Conservation (phyloP, 169 alveolate genomes). For the Theileria sp. region DNA sequence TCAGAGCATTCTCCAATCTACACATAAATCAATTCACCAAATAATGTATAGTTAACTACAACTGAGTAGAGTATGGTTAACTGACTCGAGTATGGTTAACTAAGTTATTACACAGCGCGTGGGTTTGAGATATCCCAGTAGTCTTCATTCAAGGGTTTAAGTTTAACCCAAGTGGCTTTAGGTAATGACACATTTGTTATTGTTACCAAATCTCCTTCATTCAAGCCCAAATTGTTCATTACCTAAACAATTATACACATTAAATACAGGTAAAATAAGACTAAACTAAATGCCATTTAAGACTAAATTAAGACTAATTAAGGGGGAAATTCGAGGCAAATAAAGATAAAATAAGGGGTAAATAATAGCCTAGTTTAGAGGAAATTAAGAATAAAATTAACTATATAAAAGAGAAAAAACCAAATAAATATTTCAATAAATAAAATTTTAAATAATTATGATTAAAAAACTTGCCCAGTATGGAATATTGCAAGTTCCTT, state of each 20-base stretch:
- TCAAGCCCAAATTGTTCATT: constrained; percentile 86
- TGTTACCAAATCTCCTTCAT: constrained; percentile 86
- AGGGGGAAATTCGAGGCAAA: neutral
- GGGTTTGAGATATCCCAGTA: constrained; percentile 92
- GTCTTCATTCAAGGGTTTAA: constrained; percentile 88
- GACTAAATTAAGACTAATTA: too few relatives aligned
- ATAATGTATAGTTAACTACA: too few relatives aligned
- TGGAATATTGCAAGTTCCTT: constrained; percentile 91
- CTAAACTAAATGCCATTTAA: too few relatives aligned
- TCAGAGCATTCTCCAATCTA: constrained; percentile 86
- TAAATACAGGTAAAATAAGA: neutral
- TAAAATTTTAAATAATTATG: neutral
- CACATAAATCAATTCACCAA: neutral
- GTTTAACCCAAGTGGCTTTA: constrained; percentile 87
- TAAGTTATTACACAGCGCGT: constrained; percentile 84
- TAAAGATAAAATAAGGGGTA: neutral
- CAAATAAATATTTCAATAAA: neutral
- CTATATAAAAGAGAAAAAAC: neutral
- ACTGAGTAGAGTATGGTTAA: too few relatives aligned
- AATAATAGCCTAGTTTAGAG: neutral
- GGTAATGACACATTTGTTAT: constrained; percentile 83
- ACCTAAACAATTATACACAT: constrained; percentile 64
- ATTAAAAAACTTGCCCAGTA: constrained; percentile 78
- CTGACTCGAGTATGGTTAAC: too few relatives aligned
- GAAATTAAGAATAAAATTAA: neutral